Evolutionary conservation across 768 basidiomycete genomes (phyloP).

Genomic region (Boletus huronensis): DNA sequence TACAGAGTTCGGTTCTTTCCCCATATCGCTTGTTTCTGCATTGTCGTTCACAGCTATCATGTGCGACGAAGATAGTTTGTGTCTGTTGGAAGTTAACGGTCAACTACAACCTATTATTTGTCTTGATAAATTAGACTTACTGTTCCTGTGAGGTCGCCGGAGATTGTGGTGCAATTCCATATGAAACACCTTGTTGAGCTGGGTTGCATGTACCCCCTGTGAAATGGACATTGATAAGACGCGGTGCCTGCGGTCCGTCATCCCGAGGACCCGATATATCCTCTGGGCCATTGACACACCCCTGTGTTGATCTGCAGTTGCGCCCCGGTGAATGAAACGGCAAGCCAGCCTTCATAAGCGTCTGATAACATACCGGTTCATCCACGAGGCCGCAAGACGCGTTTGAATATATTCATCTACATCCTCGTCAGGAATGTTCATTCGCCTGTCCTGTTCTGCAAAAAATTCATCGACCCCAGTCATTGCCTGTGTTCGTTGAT

Average conservation of each 20-base stretch:
- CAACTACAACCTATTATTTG: background rate
- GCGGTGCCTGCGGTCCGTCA: background rate
- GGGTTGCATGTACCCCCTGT: background rate
- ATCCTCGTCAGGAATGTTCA: constrained; percentile 54
- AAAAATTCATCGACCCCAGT: constrained; percentile 47
- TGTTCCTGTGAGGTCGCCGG: background rate
- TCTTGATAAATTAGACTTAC: constrained; percentile 8
- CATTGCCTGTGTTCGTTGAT: constrained; percentile 7
- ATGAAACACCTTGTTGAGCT: background rate
- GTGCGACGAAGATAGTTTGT: background rate
- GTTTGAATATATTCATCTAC: constrained; percentile 44
- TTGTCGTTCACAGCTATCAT: background rate
- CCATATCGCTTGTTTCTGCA: background rate
- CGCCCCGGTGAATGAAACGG: constrained; percentile 3
- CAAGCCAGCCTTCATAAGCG: background rate
- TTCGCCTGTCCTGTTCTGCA: constrained; percentile 50
- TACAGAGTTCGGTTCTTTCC: background rate
- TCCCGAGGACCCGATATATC: background rate
- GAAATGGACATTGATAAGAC: background rate
- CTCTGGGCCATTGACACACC: background rate
- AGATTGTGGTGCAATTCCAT: background rate
- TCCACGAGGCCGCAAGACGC: constrained; percentile 15
- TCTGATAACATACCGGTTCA: constrained; percentile 14
- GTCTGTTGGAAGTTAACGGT: constrained; percentile 1
- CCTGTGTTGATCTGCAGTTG: constrained; percentile 4